Evolutionary conservation across 1,139 yeast species (phyloP).

Genomic region (Hemisphaericaspora xylofermentans): DNA sequence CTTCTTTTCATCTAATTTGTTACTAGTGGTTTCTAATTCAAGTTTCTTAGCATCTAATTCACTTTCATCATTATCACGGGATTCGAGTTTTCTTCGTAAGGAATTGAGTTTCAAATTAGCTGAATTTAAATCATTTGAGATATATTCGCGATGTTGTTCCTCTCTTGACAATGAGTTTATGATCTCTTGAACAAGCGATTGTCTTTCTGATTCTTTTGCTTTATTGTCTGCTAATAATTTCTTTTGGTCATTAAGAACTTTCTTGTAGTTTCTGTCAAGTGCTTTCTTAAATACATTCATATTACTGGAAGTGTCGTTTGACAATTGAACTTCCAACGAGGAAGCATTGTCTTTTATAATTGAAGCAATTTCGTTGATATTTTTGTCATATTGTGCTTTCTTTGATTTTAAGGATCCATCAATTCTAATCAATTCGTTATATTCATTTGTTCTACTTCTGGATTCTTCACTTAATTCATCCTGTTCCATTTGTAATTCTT

Average conservation of each 20-base stretch:
- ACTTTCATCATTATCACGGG: constrained; percentile 30
- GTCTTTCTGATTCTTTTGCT: constrained; percentile 14
- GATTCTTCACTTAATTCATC: constrained; percentile 17
- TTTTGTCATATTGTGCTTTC: constrained; percentile 28
- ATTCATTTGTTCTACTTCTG: constrained; percentile 27
- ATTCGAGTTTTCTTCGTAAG: constrained; percentile 42
- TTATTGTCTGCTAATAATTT: constrained; percentile 11
- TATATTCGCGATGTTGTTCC: constrained; percentile 15
- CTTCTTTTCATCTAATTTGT: constrained; percentile 28
- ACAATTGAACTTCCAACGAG: constrained; percentile 18
- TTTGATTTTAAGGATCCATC: constrained; percentile 62
- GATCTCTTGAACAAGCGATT: constrained; percentile 14
- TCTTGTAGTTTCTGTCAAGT: constrained; percentile 10
- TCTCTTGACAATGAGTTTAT: constrained; percentile 15
- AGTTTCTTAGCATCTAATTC: constrained; percentile 29
- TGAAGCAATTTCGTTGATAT: constrained; percentile 14
- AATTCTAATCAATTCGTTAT: constrained; percentile 43
- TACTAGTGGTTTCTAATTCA: constrained; percentile 35
- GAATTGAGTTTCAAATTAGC: constrained; percentile 30
- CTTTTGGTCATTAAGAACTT: constrained; percentile 6
- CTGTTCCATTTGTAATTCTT: constrained; percentile 14
- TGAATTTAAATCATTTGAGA: constrained; percentile 28
- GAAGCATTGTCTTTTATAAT: constrained; percentile 15
- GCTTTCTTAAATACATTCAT: constrained; percentile 12
- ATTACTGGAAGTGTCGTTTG: constrained; percentile 10